phyloP scores from a whole-genome alignment of 176 grass and related monocot genomes.

The Oryza meyeriana region DNA sequence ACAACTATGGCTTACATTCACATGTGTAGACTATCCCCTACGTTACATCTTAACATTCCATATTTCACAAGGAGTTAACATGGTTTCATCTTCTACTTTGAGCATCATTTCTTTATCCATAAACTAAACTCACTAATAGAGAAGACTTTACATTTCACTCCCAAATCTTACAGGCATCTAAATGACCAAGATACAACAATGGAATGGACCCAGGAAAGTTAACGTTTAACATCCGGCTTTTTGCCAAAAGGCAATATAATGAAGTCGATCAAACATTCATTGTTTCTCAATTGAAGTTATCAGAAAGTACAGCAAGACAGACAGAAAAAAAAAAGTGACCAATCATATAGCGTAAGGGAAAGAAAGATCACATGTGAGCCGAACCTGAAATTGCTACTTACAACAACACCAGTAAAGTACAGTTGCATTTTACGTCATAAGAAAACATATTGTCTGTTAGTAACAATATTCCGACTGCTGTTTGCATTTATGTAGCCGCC shows the following conservation, averaged over 20 bases:
- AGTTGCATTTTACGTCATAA: neutral
- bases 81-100: too few species aligned
- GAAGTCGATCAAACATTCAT: conserved; percentile 1
- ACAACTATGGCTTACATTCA: neutral
- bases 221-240: neutral
- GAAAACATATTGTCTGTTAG: neutral
- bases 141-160: neutral
- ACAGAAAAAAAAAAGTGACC: conserved; percentile 6
- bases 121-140: neutral
- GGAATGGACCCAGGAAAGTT: conserved; percentile 25
- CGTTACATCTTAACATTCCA: neutral
- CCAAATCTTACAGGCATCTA: neutral
- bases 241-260: conserved; percentile 9
- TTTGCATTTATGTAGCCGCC: neutral
- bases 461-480: neutral
- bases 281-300: conserved; percentile 18
- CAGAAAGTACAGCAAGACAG: conserved; percentile 19
- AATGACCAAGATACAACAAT: neutral
- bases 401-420: neutral
- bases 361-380: neutral
- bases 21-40: neutral
- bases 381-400: neutral
- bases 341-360: conserved; percentile 23
- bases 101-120: neutral
- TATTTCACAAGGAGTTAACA: too few species aligned